Percentiles rank a stretch among this genome's conserved stretches.
Evolutionary conservation across 2,329 filamentous ascomycete genomes (phyloP).

Genomic region (Ascochyta fabae): DNA sequence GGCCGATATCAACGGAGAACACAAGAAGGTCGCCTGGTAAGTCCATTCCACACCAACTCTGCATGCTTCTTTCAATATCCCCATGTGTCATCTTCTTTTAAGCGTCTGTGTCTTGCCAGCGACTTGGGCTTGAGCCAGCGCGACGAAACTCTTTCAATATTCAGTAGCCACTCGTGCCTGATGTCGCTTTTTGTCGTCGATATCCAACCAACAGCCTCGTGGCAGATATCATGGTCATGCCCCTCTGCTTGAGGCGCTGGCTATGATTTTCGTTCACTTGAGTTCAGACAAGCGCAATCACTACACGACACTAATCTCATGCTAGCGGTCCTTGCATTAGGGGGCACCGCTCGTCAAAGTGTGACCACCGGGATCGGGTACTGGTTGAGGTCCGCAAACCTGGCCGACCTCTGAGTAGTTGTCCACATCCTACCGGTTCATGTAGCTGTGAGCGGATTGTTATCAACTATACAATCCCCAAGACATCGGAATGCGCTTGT

Average conservation of each 20-base stretch:
- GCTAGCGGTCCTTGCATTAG: slow-evolving; percentile 75
- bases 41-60: slow-evolving; percentile 33
- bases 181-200: neutral
- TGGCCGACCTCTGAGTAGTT: slow-evolving; percentile 72
- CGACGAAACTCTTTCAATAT: neutral
- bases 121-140: neutral
- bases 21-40: slow-evolving; percentile 79
- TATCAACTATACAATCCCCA: slow-evolving; percentile 53
- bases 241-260: neutral
- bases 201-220: neutral
- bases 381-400: slow-evolving; percentile 76
- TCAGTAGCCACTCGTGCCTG: neutral
- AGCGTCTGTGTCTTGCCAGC: neutral
- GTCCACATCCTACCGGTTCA: slow-evolving; percentile 68
- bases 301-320: slow-evolving; percentile 18
- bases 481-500: slow-evolving; percentile 49
- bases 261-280: neutral
- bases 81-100: neutral
- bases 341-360: slow-evolving; percentile 78
- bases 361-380: slow-evolving; percentile 71
- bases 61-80: neutral
- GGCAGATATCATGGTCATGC: neutral
- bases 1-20: slow-evolving; percentile 67
- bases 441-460: slow-evolving; percentile 71
- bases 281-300: neutral